A percentile compares a stretch with the other conserved stretches of the same genome.
Evolutionary conservation across 768 basidiomycete genomes (phyloP).

Genomic region (Suillus clintonianus): DNA sequence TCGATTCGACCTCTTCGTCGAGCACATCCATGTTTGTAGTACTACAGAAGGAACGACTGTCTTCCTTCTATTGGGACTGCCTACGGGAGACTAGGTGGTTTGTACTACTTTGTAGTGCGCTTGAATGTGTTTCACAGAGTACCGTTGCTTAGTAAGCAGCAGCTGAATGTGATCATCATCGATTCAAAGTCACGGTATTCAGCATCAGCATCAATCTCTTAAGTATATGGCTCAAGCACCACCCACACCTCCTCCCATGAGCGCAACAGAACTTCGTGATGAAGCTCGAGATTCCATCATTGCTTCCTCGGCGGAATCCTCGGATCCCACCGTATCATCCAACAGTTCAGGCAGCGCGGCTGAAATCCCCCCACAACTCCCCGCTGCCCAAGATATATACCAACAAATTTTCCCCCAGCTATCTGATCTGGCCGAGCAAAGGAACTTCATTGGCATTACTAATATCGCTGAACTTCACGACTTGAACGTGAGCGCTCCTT

Average conservation of each 20-base stretch:
- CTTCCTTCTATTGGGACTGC: neutral
- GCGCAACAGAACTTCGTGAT: conserved; percentile 56
- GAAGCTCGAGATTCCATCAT: conserved; percentile 38
- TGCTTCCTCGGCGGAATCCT: neutral
- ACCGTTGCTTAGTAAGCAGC: conserved; percentile 24
- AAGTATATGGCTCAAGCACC: conserved; percentile 55
- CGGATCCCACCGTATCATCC: neutral
- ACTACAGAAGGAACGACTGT: neutral
- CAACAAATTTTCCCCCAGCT: conserved; percentile 47
- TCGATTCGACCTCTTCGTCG: conserved; percentile 85
- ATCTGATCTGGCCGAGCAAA: conserved; percentile 44
- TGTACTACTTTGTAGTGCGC: neutral
- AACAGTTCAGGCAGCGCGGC: conserved; percentile 9
- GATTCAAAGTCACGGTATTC: neutral
- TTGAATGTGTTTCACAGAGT: neutral
- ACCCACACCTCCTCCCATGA: conserved; percentile 64
- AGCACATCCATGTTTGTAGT: conserved; percentile 47
- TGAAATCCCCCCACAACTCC: conserved; percentile 16
- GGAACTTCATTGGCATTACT: conserved; percentile 45
- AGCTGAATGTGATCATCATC: neutral
- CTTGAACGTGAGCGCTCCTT: conserved; percentile 44
- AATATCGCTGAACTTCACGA: conserved; percentile 53
- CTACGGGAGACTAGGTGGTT: neutral
- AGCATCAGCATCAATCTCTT: conserved; percentile 2
- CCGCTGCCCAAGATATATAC: conserved; percentile 36